phyloP scores from a whole-genome alignment of 2,329 filamentous ascomycete genomes.

The Neocatenulostroma microsporum region DNA sequence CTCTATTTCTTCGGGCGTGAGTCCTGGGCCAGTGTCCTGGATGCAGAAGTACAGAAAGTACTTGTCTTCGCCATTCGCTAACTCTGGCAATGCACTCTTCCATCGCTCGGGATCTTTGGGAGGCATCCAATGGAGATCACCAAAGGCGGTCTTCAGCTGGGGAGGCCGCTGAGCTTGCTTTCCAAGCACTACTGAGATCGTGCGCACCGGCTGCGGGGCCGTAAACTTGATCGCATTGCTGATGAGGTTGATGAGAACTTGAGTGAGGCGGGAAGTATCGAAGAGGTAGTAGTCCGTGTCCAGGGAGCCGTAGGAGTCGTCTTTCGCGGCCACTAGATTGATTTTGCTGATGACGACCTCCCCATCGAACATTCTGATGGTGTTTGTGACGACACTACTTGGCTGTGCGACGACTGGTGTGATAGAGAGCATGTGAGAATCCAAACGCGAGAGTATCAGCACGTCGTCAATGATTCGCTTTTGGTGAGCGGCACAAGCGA shows the following conservation, averaged over 20 bases:
- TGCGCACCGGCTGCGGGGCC: too few relatives aligned
- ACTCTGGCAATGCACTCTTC: too few relatives aligned
- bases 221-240: slow-evolving; percentile 79
- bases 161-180: slow-evolving; percentile 50
- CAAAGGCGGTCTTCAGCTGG: slow-evolving; percentile 15
- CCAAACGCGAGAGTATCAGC: slow-evolving; percentile 65
- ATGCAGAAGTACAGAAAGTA: slow-evolving; percentile 63
- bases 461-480: slow-evolving; percentile 73
- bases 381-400: slow-evolving; percentile 56
- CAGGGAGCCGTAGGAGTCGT: slow-evolving; percentile 52
- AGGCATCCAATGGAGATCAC: slow-evolving; percentile 11
- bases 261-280: slow-evolving; percentile 66
- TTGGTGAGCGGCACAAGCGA: slow-evolving; percentile 49
- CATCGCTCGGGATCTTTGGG: too few relatives aligned
- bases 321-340: slow-evolving; percentile 55
- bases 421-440: slow-evolving; percentile 65
- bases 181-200: slow-evolving; percentile 59
- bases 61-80: slow-evolving; percentile 49
- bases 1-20: slow-evolving; percentile 63
- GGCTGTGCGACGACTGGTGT: slow-evolving; percentile 64
- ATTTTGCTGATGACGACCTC: slow-evolving; percentile 65
- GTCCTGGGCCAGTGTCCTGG: slow-evolving; percentile 61
- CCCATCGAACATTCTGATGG: slow-evolving; percentile 70
- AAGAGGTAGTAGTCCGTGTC: slow-evolving; percentile 60
- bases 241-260: slow-evolving; percentile 72